Base-by-base conservation (phyloP, 2,329 filamentous ascomycete species). In the Penicillium psychrosexuale region DNA sequence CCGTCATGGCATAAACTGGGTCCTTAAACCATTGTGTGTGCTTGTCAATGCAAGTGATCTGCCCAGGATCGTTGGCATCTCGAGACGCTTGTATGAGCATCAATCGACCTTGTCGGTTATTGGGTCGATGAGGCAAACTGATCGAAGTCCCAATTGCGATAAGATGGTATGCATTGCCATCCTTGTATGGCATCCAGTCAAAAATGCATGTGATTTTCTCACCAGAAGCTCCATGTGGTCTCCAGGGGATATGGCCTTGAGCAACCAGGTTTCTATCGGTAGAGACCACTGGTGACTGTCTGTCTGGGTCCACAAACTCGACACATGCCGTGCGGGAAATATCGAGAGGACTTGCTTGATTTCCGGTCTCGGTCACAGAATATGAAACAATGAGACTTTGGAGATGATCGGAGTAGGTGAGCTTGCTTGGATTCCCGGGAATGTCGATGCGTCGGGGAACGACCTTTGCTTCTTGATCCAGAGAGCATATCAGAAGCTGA, bases 1-100 rank as follows among this genome's bases (percentile, higher is more conserved):
- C 77, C 71, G 67, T 84, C 81, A 71, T 82, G 79, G 60, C 88
- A 79, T 45, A 88, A 69, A 56, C 83, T 76, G 53, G 69, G 1
- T 63, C 62, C 8, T 72, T 67, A 30, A 73, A 70, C 22, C 53
- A 58, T 55, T 74, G 69, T 46, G 73, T 63, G 49, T 74, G 66
- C 51, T 74, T 75, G 36, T 73, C 67, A 15, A 57, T 61, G 37
- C 71, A 71, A 37, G 70, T 65, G 30, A 75, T 68, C 4, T 60
- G 64, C 1, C 62, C 65, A 5, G 66, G 60, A 19, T 62, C 54
- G 8, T 56, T 60, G 30, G 59, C 40, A 49, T 66, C 65, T 15
- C 68, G 66, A 15, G 67, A 67, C 34, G 71, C 65, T n/a, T 68
- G 66, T 9, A 77, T 61, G 51, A 76, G 72, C 37, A 77, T 66